Conservation (phyloP, 371 early-diverging fungal species). For the Rhizopus sp. region DNA sequence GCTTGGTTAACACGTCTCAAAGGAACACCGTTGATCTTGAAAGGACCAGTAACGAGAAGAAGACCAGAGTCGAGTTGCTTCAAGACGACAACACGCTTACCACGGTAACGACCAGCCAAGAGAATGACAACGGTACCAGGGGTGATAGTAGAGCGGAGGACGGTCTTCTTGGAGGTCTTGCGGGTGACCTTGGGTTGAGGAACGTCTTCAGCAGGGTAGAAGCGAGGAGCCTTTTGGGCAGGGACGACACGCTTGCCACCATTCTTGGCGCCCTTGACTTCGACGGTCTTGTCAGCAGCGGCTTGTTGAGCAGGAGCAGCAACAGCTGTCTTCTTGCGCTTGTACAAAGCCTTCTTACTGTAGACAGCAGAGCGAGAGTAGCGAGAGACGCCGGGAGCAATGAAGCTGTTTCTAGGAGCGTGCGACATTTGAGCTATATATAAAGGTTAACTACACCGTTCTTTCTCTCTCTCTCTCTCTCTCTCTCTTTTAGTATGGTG, state of each 20-base stretch:
- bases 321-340: constrained; percentile 68
- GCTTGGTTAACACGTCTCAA: constrained; percentile 98
- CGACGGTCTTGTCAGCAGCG: constrained; percentile 68
- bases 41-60: constrained; percentile 96
- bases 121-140: constrained; percentile 98
- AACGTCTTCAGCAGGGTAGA: constrained; percentile 89
- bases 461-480: background rate
- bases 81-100: constrained; percentile 98
- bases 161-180: constrained; percentile 76
- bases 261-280: constrained; percentile 85
- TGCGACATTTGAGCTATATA: constrained; percentile 51
- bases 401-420: constrained; percentile 75
- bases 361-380: constrained; percentile 80
- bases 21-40: constrained; percentile 98
- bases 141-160: constrained; percentile 88
- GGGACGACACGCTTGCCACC: constrained; percentile 77
- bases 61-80: constrained; percentile 96
- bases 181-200: constrained; percentile 76
- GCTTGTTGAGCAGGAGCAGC: constrained; percentile 55
- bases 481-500: background rate
- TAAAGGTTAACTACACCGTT: background rate
- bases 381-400: constrained; percentile 84
- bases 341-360: constrained; percentile 86
- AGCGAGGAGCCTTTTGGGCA: constrained; percentile 73
- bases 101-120: constrained; percentile 95